These are phyloP conservation scores for Rhizopogon vinicolor DNA, from an alignment of 768 basidiomycete genomes.

Conservation along the genomic window DNA sequence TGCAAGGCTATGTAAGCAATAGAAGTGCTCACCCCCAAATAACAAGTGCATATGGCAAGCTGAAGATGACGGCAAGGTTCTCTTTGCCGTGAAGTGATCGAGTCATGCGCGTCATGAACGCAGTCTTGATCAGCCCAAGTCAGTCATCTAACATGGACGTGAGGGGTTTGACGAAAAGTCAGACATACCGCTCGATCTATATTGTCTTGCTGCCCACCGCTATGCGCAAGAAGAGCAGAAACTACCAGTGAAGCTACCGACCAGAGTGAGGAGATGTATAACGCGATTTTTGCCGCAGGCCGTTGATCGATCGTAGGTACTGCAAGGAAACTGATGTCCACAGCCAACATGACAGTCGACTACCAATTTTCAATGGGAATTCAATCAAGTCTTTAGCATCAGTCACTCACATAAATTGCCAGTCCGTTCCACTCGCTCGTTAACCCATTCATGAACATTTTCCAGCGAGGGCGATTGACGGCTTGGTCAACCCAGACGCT, in stretches of 20 bases:
- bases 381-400: background rate
- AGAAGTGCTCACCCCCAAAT: conserved; percentile 44
- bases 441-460: conserved; percentile 17
- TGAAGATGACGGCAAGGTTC: conserved; percentile 42
- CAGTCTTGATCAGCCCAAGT: background rate
- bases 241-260: conserved; percentile 6
- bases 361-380: conserved; percentile 1
- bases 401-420: conserved; percentile 7
- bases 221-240: conserved; percentile 4
- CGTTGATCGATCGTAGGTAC: conserved; percentile 21
- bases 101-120: conserved; percentile 9
- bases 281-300: background rate
- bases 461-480: conserved; percentile 11
- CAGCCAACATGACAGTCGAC: conserved; percentile 30
- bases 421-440: conserved; percentile 7
- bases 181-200: conserved; percentile 35
- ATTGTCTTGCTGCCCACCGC: conserved; percentile 30
- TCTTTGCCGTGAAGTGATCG: conserved; percentile 31
- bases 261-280: conserved; percentile 6
- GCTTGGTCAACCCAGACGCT: conserved; percentile 5
- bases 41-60: conserved; percentile 46
- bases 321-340: conserved; percentile 29
- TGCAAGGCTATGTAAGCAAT: background rate
- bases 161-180: background rate
- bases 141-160: background rate